Evolutionary conservation across 805 yeast species (phyloP).

Genomic region (Sugiyamaella floridensis): DNA sequence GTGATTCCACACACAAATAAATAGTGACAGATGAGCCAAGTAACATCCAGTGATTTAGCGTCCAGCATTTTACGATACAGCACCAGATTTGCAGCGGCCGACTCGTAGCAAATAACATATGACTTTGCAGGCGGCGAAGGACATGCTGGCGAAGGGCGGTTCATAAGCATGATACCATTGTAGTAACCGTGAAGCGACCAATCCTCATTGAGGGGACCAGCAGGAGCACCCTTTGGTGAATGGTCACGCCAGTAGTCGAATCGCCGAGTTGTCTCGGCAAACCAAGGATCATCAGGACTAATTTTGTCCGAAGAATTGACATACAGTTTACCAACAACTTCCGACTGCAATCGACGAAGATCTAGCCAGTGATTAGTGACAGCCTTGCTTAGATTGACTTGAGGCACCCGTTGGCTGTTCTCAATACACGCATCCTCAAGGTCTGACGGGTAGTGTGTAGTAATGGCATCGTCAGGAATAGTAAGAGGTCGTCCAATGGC

Average conservation of each 20-base stretch:
- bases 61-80: slow-evolving; percentile 6
- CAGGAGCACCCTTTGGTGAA: background rate
- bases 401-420: background rate
- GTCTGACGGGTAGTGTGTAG: slow-evolving; percentile 9
- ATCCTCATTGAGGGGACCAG: slow-evolving; percentile 8
- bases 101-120: slow-evolving; percentile 8
- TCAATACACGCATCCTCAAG: slow-evolving; percentile 9
- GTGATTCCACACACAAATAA: slow-evolving; percentile 10
- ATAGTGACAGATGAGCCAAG: slow-evolving; percentile 12
- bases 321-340: slow-evolving; percentile 8
- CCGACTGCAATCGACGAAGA: slow-evolving; percentile 9
- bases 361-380: slow-evolving; percentile 13
- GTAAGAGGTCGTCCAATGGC: slow-evolving; percentile 12
- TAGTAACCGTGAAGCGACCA: slow-evolving; percentile 9
- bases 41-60: slow-evolving; percentile 5
- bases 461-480: slow-evolving; percentile 2
- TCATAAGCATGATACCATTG: slow-evolving; percentile 8
- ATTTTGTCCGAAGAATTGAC: slow-evolving; percentile 3
- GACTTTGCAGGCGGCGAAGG: slow-evolving; percentile 8
- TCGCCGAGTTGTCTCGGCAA: slow-evolving; percentile 6
- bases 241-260: slow-evolving; percentile 6
- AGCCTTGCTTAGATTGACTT: slow-evolving; percentile 3
- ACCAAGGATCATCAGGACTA: slow-evolving; percentile 8
- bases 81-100: slow-evolving; percentile 7
- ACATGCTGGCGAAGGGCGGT: slow-evolving; percentile 12